Evolutionary conservation across 1,284 basidiomycete genomes (phyloP).

Genomic region (Ustilago vetiveriae): DNA sequence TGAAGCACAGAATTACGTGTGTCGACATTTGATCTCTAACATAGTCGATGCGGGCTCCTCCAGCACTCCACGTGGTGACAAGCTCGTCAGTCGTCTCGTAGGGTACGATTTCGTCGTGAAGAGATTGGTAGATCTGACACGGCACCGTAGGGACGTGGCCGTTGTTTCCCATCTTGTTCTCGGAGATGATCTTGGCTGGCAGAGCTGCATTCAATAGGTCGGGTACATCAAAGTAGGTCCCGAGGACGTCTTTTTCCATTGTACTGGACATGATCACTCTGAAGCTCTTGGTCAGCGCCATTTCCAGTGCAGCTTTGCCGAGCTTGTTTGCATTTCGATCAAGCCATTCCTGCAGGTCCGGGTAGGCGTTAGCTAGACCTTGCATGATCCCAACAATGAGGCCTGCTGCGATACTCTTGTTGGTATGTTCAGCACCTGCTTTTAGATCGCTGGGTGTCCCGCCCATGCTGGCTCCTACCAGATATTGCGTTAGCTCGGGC

Average conservation of each 20-base stretch:
- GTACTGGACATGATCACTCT: slow-evolving; percentile 28
- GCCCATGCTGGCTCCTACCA: slow-evolving; percentile 57
- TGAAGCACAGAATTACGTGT: slow-evolving; percentile 44
- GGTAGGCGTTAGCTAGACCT: slow-evolving; percentile 53
- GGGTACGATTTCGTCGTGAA: slow-evolving; percentile 58
- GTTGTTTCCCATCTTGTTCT: slow-evolving; percentile 43
- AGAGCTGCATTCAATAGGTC: slow-evolving; percentile 15
- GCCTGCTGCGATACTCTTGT: slow-evolving; percentile 45
- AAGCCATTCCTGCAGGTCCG: slow-evolving; percentile 51
- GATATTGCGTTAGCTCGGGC: slow-evolving; percentile 39
- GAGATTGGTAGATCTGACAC: slow-evolving; percentile 57
- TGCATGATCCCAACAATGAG: slow-evolving; percentile 51
- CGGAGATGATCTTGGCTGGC: slow-evolving; percentile 21
- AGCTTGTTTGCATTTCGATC: slow-evolving; percentile 26
- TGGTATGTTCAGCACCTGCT: slow-evolving; percentile 34
- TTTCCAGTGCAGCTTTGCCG: slow-evolving; percentile 26
- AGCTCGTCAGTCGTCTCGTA: slow-evolving; percentile 41
- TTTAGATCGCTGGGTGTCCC: slow-evolving; percentile 56
- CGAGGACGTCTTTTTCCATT: slow-evolving; percentile 29
- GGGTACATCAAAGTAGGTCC: slow-evolving; percentile 39
- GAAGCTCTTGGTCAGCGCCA: slow-evolving; percentile 38
- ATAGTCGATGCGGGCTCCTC: slow-evolving; percentile 50
- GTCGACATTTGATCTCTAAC: slow-evolving; percentile 19
- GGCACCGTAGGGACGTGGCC: slow-evolving; percentile 28
- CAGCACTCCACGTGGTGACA: slow-evolving; percentile 30